Conservation (phyloP, 345 rosid genomes). For the Carallia pectinifolia region DNA sequence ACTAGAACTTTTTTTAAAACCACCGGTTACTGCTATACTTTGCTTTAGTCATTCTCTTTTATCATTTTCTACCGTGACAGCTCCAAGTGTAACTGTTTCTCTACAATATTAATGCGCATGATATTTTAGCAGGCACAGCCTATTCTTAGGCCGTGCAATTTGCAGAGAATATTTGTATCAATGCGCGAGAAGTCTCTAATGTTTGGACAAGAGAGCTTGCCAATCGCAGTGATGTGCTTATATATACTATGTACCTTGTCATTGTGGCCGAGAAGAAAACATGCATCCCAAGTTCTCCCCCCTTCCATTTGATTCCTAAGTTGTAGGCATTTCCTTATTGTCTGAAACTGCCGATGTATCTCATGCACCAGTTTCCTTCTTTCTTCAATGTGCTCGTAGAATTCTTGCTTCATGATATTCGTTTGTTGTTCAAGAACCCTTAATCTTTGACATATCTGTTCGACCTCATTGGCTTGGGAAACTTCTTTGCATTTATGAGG, state of each 20-base stretch:
- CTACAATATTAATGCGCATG: too few relatives aligned
- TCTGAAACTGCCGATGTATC: constrained; percentile 28
- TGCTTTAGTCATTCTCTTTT: too few relatives aligned
- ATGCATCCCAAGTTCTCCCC: not conserved
- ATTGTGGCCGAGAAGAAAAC: not conserved
- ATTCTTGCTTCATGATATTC: constrained; percentile 29
- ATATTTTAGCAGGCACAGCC: too few relatives aligned
- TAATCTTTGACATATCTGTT: constrained; percentile 28
- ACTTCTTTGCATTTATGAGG: constrained; percentile 12
- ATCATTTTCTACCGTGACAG: too few relatives aligned
- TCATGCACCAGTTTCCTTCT: constrained; percentile 31
- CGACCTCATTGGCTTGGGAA: constrained; percentile 19
- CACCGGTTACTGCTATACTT: too few relatives aligned
- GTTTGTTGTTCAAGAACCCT: constrained; percentile 46
- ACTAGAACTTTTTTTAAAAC: too few relatives aligned
- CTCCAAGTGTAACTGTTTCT: too few relatives aligned
- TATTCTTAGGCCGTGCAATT: too few relatives aligned
- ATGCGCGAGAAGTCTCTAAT: too few relatives aligned
- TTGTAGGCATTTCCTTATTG: constrained; percentile 3
- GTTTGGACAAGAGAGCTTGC: too few relatives aligned
- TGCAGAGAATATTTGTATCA: too few relatives aligned
- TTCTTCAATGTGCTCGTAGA: constrained; percentile 33
- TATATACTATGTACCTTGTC: not conserved
- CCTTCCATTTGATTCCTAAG: constrained; percentile 8
- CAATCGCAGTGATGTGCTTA: too few relatives aligned